These are phyloP conservation scores for Pseudozyma thailandica DNA, from an alignment of 1,284 basidiomycete genomes.

Conservation along the genomic window DNA sequence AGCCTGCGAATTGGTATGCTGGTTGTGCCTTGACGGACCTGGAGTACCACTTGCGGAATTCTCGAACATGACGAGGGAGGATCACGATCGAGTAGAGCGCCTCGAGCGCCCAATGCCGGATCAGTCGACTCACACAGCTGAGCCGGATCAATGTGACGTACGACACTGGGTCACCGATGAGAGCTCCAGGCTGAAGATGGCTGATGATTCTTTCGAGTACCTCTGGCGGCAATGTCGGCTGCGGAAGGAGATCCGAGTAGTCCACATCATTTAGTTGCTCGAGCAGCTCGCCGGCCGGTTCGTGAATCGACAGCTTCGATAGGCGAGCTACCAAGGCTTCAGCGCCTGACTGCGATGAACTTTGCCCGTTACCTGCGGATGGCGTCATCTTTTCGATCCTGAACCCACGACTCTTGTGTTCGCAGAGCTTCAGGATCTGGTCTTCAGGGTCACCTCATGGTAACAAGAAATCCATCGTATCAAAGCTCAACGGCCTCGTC, in stretches of 20 bases:
- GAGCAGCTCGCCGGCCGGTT: constrained; percentile 24
- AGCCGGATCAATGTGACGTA: constrained; percentile 51
- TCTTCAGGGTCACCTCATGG: constrained; percentile 17
- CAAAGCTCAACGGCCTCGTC: too few relatives aligned
- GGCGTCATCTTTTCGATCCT: constrained; percentile 27
- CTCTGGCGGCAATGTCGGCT: constrained; percentile 56
- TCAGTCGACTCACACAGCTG: constrained; percentile 43
- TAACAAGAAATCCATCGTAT: background rate
- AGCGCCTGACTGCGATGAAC: background rate
- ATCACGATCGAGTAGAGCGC: constrained; percentile 59
- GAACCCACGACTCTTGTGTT: constrained; percentile 29
- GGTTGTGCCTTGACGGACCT: constrained; percentile 52
- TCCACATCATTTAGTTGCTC: constrained; percentile 22
- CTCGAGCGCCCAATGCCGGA: constrained; percentile 56
- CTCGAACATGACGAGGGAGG: constrained; percentile 63
- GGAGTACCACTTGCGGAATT: constrained; percentile 63
- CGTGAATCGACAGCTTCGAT: constrained; percentile 19
- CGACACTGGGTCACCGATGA: constrained; percentile 47
- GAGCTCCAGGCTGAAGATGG: constrained; percentile 38
- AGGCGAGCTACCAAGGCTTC: constrained; percentile 15
- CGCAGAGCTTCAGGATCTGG: constrained; percentile 25
- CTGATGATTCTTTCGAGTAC: constrained; percentile 49
- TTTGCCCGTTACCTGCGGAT: constrained; percentile 1
- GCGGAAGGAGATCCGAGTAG: constrained; percentile 20
- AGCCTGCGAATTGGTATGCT: constrained; percentile 55